Percentiles rank a stretch among this genome's conserved stretches.
Conservation (phyloP, 176 grass and related monocot genomes). For the Themeda triandra region DNA sequence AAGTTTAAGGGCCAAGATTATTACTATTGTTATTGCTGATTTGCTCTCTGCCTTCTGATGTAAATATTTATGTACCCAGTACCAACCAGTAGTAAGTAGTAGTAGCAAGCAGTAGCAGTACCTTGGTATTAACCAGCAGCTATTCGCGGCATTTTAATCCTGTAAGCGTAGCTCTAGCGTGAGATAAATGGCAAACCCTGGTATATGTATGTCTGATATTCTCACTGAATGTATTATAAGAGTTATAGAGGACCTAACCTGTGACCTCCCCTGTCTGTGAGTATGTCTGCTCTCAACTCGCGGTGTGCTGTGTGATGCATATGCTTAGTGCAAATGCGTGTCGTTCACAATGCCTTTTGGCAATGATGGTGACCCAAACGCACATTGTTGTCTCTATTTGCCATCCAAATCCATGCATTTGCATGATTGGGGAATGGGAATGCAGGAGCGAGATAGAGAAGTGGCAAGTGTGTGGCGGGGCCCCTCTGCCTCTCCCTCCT, state of each 20-base stretch:
- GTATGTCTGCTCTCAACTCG: neutral
- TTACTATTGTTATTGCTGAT: constrained; percentile 18
- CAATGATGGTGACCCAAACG: neutral
- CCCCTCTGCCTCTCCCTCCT: neutral
- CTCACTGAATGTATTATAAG: constrained; percentile 38
- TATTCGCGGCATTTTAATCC: constrained; percentile 27
- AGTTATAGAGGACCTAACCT: constrained; percentile 9
- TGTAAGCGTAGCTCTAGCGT: constrained; percentile 32
- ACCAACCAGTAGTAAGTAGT: neutral
- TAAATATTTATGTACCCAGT: constrained; percentile 45
- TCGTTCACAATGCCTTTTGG: no score
- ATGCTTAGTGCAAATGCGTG: neutral
- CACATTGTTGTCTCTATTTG: neutral
- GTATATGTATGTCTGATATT: constrained; percentile 41
- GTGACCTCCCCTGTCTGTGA: neutral
- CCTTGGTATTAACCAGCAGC: constrained; percentile 48
- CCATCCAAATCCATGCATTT: neutral
- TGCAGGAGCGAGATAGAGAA: neutral
- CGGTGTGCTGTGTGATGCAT: neutral
- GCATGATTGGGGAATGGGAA: constrained; percentile 3
- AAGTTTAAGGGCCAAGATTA: constrained; percentile 34
- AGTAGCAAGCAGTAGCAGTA: neutral
- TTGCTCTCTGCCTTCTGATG: constrained; percentile 19
- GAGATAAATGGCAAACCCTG: constrained; percentile 26
- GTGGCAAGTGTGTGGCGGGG: neutral